phyloP scores from a whole-genome alignment of 179 eudicot species.

The Beta corolliflora region DNA sequence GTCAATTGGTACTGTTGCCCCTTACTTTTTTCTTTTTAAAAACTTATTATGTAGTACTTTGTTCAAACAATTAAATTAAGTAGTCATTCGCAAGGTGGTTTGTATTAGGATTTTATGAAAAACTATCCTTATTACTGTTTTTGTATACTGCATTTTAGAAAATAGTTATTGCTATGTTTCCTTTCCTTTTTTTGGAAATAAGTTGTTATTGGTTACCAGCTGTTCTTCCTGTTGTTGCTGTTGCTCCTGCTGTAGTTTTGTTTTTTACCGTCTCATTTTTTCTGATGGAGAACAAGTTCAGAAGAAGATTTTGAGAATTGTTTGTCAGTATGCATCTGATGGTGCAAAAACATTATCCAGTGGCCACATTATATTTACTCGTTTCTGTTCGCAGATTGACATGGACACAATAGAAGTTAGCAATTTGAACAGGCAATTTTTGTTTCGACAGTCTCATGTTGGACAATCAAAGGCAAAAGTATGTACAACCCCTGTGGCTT shows the following conservation, averaged over 20 bases:
- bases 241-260: not conserved
- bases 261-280: no score
- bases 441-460: constrained; percentile 88
- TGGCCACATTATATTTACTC: constrained; percentile 7
- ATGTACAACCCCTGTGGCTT: constrained; percentile 34
- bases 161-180: not conserved
- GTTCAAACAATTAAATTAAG: not conserved
- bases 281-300: not conserved
- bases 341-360: not conserved
- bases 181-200: not conserved
- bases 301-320: not conserved
- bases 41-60: no score
- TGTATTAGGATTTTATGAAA: not conserved
- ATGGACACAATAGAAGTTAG: constrained; percentile 98
- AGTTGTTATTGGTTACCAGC: no score
- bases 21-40: no score
- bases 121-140: not conserved
- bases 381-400: constrained; percentile 68
- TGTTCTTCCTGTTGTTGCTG: not conserved
- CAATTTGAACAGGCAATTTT: constrained; percentile 88
- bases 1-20: no score
- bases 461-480: constrained; percentile 96
- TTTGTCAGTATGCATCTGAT: not conserved
- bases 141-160: not conserved
- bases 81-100: not conserved